These are phyloP conservation scores for Limnanthes douglasii DNA, from an alignment of 345 rosid genomes.

Conservation along the genomic window DNA sequence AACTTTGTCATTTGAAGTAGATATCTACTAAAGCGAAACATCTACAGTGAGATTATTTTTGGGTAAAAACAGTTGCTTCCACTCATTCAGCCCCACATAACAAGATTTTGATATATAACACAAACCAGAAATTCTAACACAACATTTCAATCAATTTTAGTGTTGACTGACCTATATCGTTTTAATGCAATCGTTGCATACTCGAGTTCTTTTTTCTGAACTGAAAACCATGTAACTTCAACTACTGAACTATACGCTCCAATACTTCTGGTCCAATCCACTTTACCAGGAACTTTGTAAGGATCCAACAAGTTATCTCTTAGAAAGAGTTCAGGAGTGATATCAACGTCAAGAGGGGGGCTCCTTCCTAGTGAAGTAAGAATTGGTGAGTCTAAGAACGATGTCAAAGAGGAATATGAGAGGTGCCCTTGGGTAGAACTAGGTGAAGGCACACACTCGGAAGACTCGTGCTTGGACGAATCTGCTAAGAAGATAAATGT, in stretches of 20 bases:
- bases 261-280: constrained; percentile 23
- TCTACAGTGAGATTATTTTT: too few species aligned
- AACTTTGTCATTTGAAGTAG: too few species aligned
- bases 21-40: too few species aligned
- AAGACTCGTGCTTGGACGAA: constrained; percentile 25
- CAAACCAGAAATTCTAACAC: not conserved
- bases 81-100: too few species aligned
- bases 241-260: constrained; percentile 31
- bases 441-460: constrained; percentile 16
- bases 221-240: constrained; percentile 47
- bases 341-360: constrained; percentile 14
- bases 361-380: constrained; percentile 13
- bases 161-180: constrained; percentile 31
- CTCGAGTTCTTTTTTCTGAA: constrained; percentile 46
- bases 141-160: too few species aligned
- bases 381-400: constrained; percentile 25
- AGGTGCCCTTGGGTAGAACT: constrained; percentile 28
- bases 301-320: constrained; percentile 23
- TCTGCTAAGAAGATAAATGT: constrained; percentile 41
- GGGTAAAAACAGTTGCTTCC: too few species aligned
- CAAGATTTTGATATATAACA: too few species aligned
- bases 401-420: constrained; percentile 20
- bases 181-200: constrained; percentile 48
- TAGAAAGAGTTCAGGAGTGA: constrained; percentile 8
- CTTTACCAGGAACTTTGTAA: constrained; percentile 25